A percentile compares a stretch with the other conserved stretches of the same genome.
Evolutionary conservation across 306 rosid genomes (phyloP).

Genomic region (Oxytropis ochrocephala): DNA sequence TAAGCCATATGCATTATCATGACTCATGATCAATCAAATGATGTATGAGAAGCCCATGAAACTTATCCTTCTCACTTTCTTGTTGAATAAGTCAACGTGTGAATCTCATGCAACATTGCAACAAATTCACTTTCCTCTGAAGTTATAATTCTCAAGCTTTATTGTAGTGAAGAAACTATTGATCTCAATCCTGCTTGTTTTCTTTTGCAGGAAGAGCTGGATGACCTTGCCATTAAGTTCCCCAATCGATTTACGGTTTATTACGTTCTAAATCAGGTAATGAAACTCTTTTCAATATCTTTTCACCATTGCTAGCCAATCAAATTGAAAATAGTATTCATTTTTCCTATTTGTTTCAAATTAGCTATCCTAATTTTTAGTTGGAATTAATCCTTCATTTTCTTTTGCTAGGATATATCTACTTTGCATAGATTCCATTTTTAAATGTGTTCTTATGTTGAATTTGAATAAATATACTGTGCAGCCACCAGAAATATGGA

Average conservation of each 20-base stretch:
- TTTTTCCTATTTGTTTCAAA: neutral
- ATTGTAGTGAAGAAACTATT: neutral
- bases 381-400: neutral
- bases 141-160: neutral
- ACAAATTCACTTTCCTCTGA: neutral
- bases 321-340: neutral
- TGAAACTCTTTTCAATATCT: neutral
- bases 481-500: conserved; percentile 92
- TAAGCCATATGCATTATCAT: neutral
- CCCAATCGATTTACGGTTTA: conserved; percentile 56
- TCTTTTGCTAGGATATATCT: neutral
- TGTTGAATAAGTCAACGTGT: neutral
- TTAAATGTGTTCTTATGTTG: neutral
- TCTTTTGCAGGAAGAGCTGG: conserved; percentile 68
- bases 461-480: neutral
- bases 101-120: neutral
- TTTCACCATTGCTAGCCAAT: neutral
- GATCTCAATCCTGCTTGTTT: neutral
- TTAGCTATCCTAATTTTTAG: neutral
- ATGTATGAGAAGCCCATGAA: neutral
- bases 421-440: neutral
- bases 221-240: conserved; percentile 44
- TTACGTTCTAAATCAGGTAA: conserved; percentile 79
- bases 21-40: neutral
- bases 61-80: neutral